Evolutionary conservation across 108 stramenopile genomes (phyloP), one percentile per base, ranked within the genome.

Genomic region (Schizochytrium sp.): DNA sequence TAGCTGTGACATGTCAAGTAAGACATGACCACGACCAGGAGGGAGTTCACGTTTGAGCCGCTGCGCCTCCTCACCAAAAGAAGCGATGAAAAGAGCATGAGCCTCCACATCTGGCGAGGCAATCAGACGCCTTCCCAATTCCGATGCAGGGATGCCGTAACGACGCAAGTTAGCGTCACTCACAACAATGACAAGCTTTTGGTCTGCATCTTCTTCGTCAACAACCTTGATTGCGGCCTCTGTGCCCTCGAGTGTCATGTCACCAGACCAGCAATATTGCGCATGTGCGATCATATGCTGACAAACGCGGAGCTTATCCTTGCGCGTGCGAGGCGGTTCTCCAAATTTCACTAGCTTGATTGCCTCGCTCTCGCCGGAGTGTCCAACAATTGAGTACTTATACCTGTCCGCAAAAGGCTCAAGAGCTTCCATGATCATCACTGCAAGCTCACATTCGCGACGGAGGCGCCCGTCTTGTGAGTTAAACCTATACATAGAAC

Each of bases 401-500:
- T 95, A 96, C 15, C 55, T 61, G 28, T 56, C 45, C 47, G 56
- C 89, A 46, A 83, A 76, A n/a, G 17, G 57, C n/a, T 83, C 90
- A 40, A 97, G 92, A 15, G 89, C 88, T 90, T 97, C 96, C 97
- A 98, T 98, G 83, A 98, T 91, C 93, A 98, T 92, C 59, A 94
- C 57, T 3, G 95, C 91, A 19, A 96, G 95, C 88, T 98, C 97
- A 60, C 97, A 88, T 40, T 91, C 91, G 56, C 96, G 93, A 53
- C 94, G 89, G 5, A 97, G 91, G 56, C 97, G 94, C 50, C 93
- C 89, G 89, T 98, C 97, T 88, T 95, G 93, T 50, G 94, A 91
- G 91, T 97, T 97, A 88, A 98, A 98, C 40, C 97, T 90, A 90
- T 97, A 98, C 97, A 98, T 98, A 19, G 92, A 93, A 41, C 94